Percentiles rank a stretch among this genome's conserved stretches.
phyloP scores from a whole-genome alignment of 805 yeast species.

The Kazachstania psychrophila region DNA sequence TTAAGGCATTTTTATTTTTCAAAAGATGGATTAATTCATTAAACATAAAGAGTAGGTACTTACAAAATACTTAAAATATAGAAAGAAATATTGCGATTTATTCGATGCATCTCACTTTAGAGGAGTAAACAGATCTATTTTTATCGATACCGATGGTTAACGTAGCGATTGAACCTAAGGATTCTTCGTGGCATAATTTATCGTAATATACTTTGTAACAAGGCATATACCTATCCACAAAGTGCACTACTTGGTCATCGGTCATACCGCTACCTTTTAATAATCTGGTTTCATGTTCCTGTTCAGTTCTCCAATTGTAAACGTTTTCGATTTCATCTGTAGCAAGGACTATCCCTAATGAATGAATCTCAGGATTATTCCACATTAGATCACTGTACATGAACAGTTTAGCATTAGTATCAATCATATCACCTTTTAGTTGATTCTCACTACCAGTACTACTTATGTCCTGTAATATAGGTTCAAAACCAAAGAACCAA shows the following conservation, averaged over 20 bases:
- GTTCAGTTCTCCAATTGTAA: slow-evolving; percentile 70
- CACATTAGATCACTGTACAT: slow-evolving; percentile 38
- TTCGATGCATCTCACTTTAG: slow-evolving; percentile 11
- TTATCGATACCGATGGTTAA: slow-evolving; percentile 25
- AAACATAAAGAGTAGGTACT: too few relatives aligned
- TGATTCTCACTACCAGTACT: slow-evolving; percentile 13
- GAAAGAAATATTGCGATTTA: slow-evolving; percentile 6
- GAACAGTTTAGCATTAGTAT: slow-evolving; percentile 45
- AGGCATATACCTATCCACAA: slow-evolving; percentile 83
- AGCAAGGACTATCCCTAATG: slow-evolving; percentile 51
- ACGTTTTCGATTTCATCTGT: slow-evolving; percentile 56
- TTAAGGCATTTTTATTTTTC: too few relatives aligned
- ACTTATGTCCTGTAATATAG: slow-evolving; percentile 30
- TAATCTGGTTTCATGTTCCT: slow-evolving; percentile 28
- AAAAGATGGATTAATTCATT: too few relatives aligned
- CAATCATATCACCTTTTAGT: slow-evolving; percentile 23
- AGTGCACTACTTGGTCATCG: slow-evolving; percentile 53
- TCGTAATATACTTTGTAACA: slow-evolving; percentile 63
- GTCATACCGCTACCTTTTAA: slow-evolving; percentile 69
- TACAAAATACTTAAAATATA: background rate
- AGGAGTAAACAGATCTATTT: slow-evolving; percentile 17
- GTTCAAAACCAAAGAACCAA: slow-evolving; percentile 79
- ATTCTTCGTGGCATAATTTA: slow-evolving; percentile 31
- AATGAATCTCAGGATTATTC: slow-evolving; percentile 44
- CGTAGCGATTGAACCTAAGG: slow-evolving; percentile 23